Percentiles rank a stretch among this genome's conserved stretches.
phyloP scores from a whole-genome alignment of 2,329 filamentous ascomycete species.

The Cladosporium colombiae region DNA sequence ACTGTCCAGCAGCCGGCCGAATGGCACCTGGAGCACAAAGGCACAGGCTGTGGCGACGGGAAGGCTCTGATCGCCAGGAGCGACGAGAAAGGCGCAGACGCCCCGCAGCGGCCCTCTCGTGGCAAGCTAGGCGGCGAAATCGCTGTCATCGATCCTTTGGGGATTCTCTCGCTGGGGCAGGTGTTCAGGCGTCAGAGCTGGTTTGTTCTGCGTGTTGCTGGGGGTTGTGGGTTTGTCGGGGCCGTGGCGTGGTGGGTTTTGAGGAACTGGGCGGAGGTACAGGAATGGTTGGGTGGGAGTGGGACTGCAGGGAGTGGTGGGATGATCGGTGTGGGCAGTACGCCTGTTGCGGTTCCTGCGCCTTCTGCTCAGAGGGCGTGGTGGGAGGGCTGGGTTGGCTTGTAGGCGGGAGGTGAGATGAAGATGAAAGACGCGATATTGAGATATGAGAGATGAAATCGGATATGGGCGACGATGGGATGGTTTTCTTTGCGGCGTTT shows the following conservation, averaged over 20 bases:
- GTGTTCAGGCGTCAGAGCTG: slow-evolving; percentile 63
- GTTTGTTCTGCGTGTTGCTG: slow-evolving; percentile 70
- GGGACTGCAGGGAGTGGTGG: background rate
- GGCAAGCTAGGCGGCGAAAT: slow-evolving; percentile 40
- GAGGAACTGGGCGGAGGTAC: slow-evolving; percentile 36
- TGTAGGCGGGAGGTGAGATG: background rate
- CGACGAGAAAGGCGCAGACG: slow-evolving; percentile 15
- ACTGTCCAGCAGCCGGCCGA: slow-evolving; percentile 55
- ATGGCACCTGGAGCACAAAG: slow-evolving; percentile 62
- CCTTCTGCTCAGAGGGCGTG: slow-evolving; percentile 19
- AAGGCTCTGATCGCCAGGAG: slow-evolving; percentile 25
- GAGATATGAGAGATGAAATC: background rate
- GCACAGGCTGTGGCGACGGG: slow-evolving; percentile 52
- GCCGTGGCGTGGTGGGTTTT: slow-evolving; percentile 55
- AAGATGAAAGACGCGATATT: background rate
- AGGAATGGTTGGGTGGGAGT: slow-evolving; percentile 31
- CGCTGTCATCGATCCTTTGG: slow-evolving; percentile 67
- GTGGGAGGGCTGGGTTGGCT: slow-evolving; percentile 14
- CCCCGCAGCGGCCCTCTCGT: slow-evolving; percentile 31
- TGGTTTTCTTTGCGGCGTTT: background rate
- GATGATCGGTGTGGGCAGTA: background rate
- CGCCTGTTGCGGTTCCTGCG: slow-evolving; percentile 24
- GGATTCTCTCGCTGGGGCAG: slow-evolving; percentile 66
- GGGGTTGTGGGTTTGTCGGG: slow-evolving; percentile 72
- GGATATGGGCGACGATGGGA: background rate